Evolutionary conservation across 2,329 filamentous ascomycete species (phyloP), one percentile per base, ranked within the genome.

Genomic region (Nemania sp.): DNA sequence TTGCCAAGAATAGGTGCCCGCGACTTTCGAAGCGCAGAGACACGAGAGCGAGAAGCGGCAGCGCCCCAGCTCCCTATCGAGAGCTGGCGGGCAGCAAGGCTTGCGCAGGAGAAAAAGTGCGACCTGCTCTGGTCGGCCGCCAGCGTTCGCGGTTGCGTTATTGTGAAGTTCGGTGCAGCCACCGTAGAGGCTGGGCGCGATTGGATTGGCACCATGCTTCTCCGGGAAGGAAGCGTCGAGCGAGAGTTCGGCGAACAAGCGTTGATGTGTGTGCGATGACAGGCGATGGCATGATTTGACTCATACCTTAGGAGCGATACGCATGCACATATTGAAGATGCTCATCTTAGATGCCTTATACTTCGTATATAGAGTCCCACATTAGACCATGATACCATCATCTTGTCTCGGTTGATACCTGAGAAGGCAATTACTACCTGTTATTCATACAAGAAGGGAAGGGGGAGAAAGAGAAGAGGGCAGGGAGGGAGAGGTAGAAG

Each of bases 131-230:
- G 92, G 91, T 93, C 92, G 25, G 91, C 90, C 12, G 90, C 92
- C 13, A 84, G 83, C 25, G 87, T 96, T 35, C 83, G 92, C 54
- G 89, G 91, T 3, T 97, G 94, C 71, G 89, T 95, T 3, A 83
- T 97, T 25, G 89, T 98, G 67, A 98, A 98, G 74, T 96, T 98
- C 73, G 92, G 91, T 1, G 91, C 93, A 1, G 83, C 81, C 56
- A 89, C 88, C 46, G 89, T 97, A 21, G 92, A 98, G 74, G 89
- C 88, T 25, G 92, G 89, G 3, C 86, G 90, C 66, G 78, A 84
- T 48, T 98, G 93, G 92, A 81, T 98, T 59, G 86, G 87, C 10
- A 81, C 81, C 6, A 90, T 97, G 84, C 78, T 97, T 48, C 76
- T 81, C 47, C 82, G 86, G 63, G 91, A 97, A 73, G 90, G 90